Evolutionary conservation across 768 basidiomycete species (phyloP), one percentile per base, ranked within the genome.

Genomic region (Boletus subparvulus): DNA sequence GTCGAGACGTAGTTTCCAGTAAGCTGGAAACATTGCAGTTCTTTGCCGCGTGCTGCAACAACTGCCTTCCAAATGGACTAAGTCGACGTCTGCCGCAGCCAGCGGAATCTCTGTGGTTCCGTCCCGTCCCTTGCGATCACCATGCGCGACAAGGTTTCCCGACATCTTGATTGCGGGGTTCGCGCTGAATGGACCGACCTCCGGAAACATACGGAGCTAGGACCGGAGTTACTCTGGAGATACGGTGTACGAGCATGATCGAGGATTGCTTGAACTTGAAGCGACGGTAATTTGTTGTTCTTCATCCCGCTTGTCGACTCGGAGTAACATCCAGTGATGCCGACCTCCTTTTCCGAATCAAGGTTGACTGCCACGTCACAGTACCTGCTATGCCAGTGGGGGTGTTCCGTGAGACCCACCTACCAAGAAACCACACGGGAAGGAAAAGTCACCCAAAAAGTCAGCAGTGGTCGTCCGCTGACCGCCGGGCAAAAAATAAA

Each of bases 361-460:
- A 33, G 26, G 44, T 21, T 39, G 49, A 17, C 37, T 61, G 62
- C 59, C 62, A 65, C 51, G 63, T 65, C 61, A 45, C 36, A 13
- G 36, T 4, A 21, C 47, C 28, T 48, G 35, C 30, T 12, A 35
- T 52, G 43, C 21, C 21, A 21, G 21, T 21, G 21, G 26, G 26
- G 32, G 26, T 12, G 12, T 21, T 35, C 14, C 37, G 52, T 39
- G 52, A 30, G 50, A 45, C 32, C 16, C 37, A 50, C 36, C 17
- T 21, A 50, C 26, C 30, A n/a, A 26, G 55, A 40, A 39, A 6
- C 24, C 9, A 7, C 12, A 26, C 13, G 47, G 33, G 55, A 35
- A 41, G 43, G 51, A 37, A 45, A 24, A 9, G 36, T 36, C 24
- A 17, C 47, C 28, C 35, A 37, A 32, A 32, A 26, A 16, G 12